These are phyloP conservation scores for Flaveria ramosissima DNA, from an alignment of 129 eudicot species.

Conservation along the genomic window DNA sequence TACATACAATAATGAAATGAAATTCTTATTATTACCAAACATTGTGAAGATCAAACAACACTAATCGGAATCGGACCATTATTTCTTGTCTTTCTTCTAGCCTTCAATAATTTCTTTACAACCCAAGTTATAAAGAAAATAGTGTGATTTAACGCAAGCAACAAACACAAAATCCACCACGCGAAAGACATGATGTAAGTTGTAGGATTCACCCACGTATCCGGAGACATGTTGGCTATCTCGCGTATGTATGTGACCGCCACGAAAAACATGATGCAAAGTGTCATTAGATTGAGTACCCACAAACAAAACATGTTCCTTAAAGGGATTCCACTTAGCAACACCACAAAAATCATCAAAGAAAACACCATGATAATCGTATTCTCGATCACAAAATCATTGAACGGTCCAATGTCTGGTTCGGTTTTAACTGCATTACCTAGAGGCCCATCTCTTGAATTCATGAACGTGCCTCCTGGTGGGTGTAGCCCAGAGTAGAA, in stretches of 20 bases:
- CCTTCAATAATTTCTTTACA: background rate
- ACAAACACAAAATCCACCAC: conserved; percentile 12
- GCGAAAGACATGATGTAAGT: background rate
- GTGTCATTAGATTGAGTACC: conserved; percentile 29
- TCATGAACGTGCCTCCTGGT: conserved; percentile 31
- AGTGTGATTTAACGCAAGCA: conserved; percentile 24
- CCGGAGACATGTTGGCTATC: conserved; percentile 33
- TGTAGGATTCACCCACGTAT: conserved; percentile 5
- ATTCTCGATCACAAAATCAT: conserved; percentile 23
- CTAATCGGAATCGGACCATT: background rate
- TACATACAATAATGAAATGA: conserved; percentile 8
- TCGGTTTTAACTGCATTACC: conserved; percentile 38
- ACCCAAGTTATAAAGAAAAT: conserved; percentile 24
- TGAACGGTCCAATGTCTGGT: background rate
- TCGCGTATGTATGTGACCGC: background rate
- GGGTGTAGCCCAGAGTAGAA: conserved; percentile 36
- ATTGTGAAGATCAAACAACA: background rate
- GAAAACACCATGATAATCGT: conserved; percentile 36
- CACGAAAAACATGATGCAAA: conserved; percentile 28
- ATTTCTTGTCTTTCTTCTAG: background rate
- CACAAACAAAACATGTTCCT: conserved; percentile 34
- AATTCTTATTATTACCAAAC: background rate
- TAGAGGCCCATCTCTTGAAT: conserved; percentile 17
- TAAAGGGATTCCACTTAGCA: conserved; percentile 37
- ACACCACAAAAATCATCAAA: conserved; percentile 27